Base-by-base conservation (phyloP, 208 protist genomes). In the Balamuthia mandrillaris region DNA sequence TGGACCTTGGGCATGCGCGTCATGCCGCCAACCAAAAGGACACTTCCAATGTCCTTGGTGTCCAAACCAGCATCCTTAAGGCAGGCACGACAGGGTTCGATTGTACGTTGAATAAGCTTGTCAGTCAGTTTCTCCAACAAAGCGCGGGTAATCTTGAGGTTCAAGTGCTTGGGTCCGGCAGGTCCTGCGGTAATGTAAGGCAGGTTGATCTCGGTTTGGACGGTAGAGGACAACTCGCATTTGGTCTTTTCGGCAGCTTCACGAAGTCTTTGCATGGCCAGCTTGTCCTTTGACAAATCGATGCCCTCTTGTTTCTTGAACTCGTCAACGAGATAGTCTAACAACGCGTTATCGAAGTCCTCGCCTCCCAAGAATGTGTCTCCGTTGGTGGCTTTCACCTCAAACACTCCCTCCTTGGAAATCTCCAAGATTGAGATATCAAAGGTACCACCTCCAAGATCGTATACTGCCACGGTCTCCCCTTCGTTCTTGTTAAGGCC, bases 291-390 rank as follows among this genome's bases (percentile, higher is more conserved):
- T 56, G n/a, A 56, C 21, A n/a, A 27, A 56, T 27, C 21, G n/a
- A 27, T 56, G n/a, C 49, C 21, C n/a, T 27, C 49, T 18, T 18
- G 18, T n/a, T 97, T 56, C 90, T 97, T 96, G 92, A 99, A 99
- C 79, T 97, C 92, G 9, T 88, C 65, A 14, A 96, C 33, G n/a
- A 99, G 87, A 81, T 97, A 93, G 49, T 96, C 74, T 4, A 95
- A 63, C 21, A 99, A 49, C 14, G 52, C 68, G 31, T 94, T 88
- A 89, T 99, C 98, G 86, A 99, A 99, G 93, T 99, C 98, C 91
- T 99, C 98, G 42, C 87, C 98, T 66, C 98, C 98, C 10, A 99
- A 93, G 90, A 97, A 96, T 18, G 98, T 99, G 90, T 99, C 97
- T 68, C 98, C 98, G 90, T 98, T 98, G 44, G 98, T 99, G 70